phyloP scores from a whole-genome alignment of 2,329 filamentous ascomycete genomes.

The Monilinia vaccinii-corymbosi region DNA sequence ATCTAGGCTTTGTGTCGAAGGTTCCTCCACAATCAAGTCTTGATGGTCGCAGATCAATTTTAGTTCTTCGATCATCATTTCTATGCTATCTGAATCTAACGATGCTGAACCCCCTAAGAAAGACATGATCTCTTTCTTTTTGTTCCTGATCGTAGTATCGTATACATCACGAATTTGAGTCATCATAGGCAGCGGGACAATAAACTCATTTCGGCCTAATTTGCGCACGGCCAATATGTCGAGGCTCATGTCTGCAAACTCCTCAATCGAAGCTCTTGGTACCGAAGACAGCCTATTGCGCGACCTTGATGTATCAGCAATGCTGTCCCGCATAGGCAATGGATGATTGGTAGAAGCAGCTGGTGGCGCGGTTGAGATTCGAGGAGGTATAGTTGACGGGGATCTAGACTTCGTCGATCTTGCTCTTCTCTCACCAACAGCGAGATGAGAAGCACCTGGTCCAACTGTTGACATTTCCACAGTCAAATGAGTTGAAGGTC shows the following conservation, averaged over 20 bases:
- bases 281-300: background rate
- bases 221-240: constrained; percentile 3
- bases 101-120: constrained; percentile 36
- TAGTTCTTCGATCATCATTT: constrained; percentile 42
- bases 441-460: background rate
- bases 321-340: constrained; percentile 3
- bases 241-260: background rate
- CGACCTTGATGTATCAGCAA: background rate
- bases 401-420: constrained; percentile 7
- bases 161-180: constrained; percentile 45
- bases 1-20: constrained; percentile 29
- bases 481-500: background rate
- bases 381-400: constrained; percentile 3
- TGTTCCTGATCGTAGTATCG: constrained; percentile 38
- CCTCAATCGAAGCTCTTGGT: constrained; percentile 6
- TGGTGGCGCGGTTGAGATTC: background rate
- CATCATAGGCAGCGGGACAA: constrained; percentile 49
- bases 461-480: background rate
- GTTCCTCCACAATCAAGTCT: constrained; percentile 41
- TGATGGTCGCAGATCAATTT: constrained; percentile 50
- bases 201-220: constrained; percentile 35
- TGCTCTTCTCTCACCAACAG: background rate
- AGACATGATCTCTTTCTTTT: constrained; percentile 36
- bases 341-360: background rate
- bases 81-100: constrained; percentile 30